Percentiles rank a stretch among this genome's conserved stretches.
These are phyloP conservation scores for Wilcoxina mikolae DNA, from an alignment of 495 filamentous ascomycete genomes.

Conservation along the genomic window DNA sequence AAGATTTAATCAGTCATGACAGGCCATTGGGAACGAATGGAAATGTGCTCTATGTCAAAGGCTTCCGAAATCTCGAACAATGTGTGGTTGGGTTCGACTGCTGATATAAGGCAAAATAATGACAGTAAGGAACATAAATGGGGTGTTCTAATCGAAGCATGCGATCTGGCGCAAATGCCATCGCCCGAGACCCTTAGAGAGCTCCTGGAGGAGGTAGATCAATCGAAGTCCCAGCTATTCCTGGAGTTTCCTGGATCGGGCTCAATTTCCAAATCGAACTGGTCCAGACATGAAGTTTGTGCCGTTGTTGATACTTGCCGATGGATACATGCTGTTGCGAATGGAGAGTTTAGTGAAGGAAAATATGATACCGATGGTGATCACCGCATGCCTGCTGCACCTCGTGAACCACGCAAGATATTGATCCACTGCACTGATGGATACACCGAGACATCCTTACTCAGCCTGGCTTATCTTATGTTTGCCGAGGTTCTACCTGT, in stretches of 20 bases:
- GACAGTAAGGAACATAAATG: slow-evolving; percentile 29
- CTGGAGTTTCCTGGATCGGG: slow-evolving; percentile 89
- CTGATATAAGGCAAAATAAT: slow-evolving; percentile 42
- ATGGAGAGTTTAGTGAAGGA: slow-evolving; percentile 37
- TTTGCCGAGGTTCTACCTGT: slow-evolving; percentile 69
- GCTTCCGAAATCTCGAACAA: slow-evolving; percentile 76
- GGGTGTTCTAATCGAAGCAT: slow-evolving; percentile 57
- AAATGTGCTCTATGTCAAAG: slow-evolving; percentile 87
- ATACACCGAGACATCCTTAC: slow-evolving; percentile 82
- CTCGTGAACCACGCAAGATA: slow-evolving; percentile 42
- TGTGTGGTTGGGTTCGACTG: slow-evolving; percentile 81
- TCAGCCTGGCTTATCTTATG: slow-evolving; percentile 81
- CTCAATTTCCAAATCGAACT: slow-evolving; percentile 68
- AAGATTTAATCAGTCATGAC: slow-evolving; percentile 5
- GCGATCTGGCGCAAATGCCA: slow-evolving; percentile 58
- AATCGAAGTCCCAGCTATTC: slow-evolving; percentile 39
- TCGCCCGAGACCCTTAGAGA: slow-evolving; percentile 40
- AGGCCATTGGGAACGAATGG: slow-evolving; percentile 72
- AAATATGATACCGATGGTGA: slow-evolving; percentile 45
- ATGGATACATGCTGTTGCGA: slow-evolving; percentile 72
- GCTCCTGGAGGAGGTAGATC: slow-evolving; percentile 41
- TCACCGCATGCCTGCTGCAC: slow-evolving; percentile 19
- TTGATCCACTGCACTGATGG: slow-evolving; percentile 90
- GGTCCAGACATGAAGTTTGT: slow-evolving; percentile 63
- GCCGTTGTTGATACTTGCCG: slow-evolving; percentile 70